Base-by-base conservation (phyloP, 169 alveolate species). In the Fabrea salina region DNA sequence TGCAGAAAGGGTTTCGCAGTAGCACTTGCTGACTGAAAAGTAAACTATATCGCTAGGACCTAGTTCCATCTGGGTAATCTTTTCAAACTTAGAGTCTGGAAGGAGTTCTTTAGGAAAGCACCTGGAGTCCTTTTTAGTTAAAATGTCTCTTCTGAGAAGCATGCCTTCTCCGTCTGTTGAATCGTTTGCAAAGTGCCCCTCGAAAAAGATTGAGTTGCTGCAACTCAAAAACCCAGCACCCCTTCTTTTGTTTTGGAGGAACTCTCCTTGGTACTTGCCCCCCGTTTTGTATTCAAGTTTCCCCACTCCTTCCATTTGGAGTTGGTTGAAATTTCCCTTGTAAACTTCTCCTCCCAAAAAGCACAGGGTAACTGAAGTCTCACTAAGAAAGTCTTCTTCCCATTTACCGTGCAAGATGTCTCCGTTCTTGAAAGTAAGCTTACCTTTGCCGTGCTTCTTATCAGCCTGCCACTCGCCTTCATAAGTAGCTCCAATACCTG, bases 181-280 rank as follows among this genome's bases (percentile, higher is more conserved):
- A 27, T 61, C 74, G 2, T 30, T 30, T 16, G 25, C 11, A 61
- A 61, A 61, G 50, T 8, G 16, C 25, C 74, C 74, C 39, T 61
- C 74, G 39, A 30, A 61, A 37, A 61, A 61, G 19, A 61, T 16
- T 1, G 16, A 27, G 39, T 25, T 30, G 16, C 39, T 61, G 25
- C 11, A 61, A 13, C 27, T 33, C 32, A 61, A 8, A 7, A 61
- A 30, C 0, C 74, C 74, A 37, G 11, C 2, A 2, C 99, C 99
- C 44, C 86, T 80, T 80, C 96, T 83, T 50, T 81, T 79, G 6
- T 95, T 96, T 33, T 91, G 77, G 41, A 77, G 87, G 71, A 86
- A 93, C 75, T 90, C 77, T 30, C 98, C 99, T 86, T 86, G 82
- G 68, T 87, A 92, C 25, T 79, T 84, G 5, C 92, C 96, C 16